These are phyloP conservation scores for Micractinium conductrix DNA, from an alignment of 139 green algal genomes.

Conservation along the genomic window DNA sequence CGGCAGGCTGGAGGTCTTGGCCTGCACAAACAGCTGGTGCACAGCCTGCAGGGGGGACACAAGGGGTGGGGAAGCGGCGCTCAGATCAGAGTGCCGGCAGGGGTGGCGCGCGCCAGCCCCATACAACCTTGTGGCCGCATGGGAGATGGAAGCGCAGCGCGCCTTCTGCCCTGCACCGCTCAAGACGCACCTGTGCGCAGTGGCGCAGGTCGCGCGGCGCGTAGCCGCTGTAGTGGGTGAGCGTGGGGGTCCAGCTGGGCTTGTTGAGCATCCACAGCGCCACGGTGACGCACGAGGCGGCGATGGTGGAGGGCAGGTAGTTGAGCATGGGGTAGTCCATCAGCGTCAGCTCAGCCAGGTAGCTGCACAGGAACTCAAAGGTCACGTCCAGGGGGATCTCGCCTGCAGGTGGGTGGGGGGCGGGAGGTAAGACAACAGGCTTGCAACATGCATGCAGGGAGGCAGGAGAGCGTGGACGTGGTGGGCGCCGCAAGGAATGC, in stretches of 20 bases:
- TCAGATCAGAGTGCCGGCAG: not conserved
- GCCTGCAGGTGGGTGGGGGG: not conserved
- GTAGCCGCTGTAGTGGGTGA: slow-evolving; percentile 77
- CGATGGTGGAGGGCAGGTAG: slow-evolving; percentile 82
- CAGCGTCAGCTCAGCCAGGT: slow-evolving; percentile 91
- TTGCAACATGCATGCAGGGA: too few relatives aligned
- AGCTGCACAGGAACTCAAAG: slow-evolving; percentile 82
- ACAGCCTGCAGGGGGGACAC: slow-evolving; percentile 31
- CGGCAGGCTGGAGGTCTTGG: slow-evolving; percentile 49
- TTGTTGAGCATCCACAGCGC: slow-evolving; percentile 65
- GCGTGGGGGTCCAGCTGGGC: slow-evolving; percentile 62
- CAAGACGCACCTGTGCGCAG: slow-evolving; percentile 48
- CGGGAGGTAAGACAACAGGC: not conserved
- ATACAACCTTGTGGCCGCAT: not conserved
- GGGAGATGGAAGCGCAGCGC: not conserved
- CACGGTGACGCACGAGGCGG: slow-evolving; percentile 82
- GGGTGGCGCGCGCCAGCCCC: not conserved
- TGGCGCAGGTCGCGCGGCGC: slow-evolving; percentile 55
- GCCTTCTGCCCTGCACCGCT: not conserved
- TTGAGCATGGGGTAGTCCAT: slow-evolving; percentile 85
- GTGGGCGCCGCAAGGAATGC: too few relatives aligned
- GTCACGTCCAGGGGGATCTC: slow-evolving; percentile 42
- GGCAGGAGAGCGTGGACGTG: too few relatives aligned
- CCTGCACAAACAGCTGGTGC: slow-evolving; percentile 35
- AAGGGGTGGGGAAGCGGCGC: not conserved